Evolutionary conservation across 2,329 filamentous ascomycete genomes (phyloP).

Genomic region (Paecilomyces formosus): DNA sequence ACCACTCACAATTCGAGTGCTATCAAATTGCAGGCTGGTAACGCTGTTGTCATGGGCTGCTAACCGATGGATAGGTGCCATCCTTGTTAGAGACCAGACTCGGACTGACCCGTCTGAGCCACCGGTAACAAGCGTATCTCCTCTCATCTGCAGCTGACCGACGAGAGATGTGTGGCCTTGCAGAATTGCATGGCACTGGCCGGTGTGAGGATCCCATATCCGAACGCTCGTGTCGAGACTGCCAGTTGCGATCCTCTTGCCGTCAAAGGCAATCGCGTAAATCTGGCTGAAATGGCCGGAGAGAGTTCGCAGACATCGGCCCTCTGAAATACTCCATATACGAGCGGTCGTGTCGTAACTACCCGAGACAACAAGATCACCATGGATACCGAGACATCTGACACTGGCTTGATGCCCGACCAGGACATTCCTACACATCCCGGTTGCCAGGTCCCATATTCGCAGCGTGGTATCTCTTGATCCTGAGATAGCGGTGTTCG

Average conservation of each 20-base stretch:
- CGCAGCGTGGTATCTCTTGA: constrained; percentile 90
- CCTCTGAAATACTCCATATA: constrained; percentile 97
- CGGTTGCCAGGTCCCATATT: constrained; percentile 88
- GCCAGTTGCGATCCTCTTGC: constrained; percentile 84
- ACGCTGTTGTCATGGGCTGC: constrained; percentile 98
- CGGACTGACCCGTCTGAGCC: constrained; percentile 93
- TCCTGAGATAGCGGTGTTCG: constrained; percentile 89
- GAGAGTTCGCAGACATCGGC: constrained; percentile 81
- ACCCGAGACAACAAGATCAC: constrained; percentile 93
- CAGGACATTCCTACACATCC: constrained; percentile 82
- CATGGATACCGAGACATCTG: constrained; percentile 88
- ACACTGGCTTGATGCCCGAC: constrained; percentile 95
- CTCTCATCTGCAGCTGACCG: constrained; percentile 91
- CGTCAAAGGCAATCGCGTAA: constrained; percentile 96
- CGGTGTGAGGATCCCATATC: constrained; percentile 89
- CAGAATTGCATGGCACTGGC: constrained; percentile 80
- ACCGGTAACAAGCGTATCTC: constrained; percentile 89
- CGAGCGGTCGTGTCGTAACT: constrained; percentile 96
- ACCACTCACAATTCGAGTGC: constrained; percentile 88
- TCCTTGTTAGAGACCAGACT: constrained; percentile 89
- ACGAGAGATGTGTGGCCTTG: constrained; percentile 97
- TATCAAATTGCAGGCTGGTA: constrained; percentile 94
- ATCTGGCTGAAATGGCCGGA: constrained; percentile 97
- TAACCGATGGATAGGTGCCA: constrained; percentile 85
- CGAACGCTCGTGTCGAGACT: constrained; percentile 94